A percentile compares a stretch with the other conserved stretches of the same genome.
phyloP scores from a whole-genome alignment of 1,139 yeast genomes.

The Debaryomyces robertsiae region DNA sequence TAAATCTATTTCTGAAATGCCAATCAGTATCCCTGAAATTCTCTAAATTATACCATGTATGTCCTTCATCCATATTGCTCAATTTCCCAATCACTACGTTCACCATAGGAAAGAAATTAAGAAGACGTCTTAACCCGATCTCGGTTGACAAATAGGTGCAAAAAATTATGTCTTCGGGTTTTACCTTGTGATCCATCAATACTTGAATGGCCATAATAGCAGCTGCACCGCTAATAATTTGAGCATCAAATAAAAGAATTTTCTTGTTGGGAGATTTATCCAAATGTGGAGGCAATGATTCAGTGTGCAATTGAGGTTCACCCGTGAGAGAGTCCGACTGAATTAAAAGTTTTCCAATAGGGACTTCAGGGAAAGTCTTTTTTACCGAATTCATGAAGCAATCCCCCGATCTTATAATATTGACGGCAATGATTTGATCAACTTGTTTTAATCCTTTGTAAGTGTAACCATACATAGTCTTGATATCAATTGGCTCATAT shows the following conservation, averaged over 20 bases:
- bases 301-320: slow-evolving; percentile 87
- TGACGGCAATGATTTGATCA: slow-evolving; percentile 67
- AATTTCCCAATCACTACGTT: slow-evolving; percentile 71
- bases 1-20: slow-evolving; percentile 71
- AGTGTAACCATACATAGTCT: slow-evolving; percentile 47
- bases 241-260: slow-evolving; percentile 80
- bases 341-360: slow-evolving; percentile 79
- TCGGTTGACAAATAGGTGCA: slow-evolving; percentile 80
- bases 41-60: slow-evolving; percentile 35
- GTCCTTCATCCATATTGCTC: slow-evolving; percentile 40
- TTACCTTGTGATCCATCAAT: slow-evolving; percentile 77
- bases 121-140: slow-evolving; percentile 72
- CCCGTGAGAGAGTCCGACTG: slow-evolving; percentile 89
- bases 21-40: slow-evolving; percentile 48
- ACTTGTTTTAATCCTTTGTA: slow-evolving; percentile 44
- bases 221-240: slow-evolving; percentile 89
- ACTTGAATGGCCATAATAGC: slow-evolving; percentile 94
- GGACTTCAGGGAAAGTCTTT: slow-evolving; percentile 73
- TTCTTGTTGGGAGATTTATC: slow-evolving; percentile 43
- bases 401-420: slow-evolving; percentile 88
- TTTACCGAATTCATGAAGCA: slow-evolving; percentile 81
- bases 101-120: slow-evolving; percentile 71
- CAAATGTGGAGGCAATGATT: slow-evolving; percentile 49
- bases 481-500: slow-evolving; percentile 32
- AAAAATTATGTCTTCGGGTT: slow-evolving; percentile 61